Conservation (phyloP, 495 filamentous ascomycete species). For the Neurospora sp. region DNA sequence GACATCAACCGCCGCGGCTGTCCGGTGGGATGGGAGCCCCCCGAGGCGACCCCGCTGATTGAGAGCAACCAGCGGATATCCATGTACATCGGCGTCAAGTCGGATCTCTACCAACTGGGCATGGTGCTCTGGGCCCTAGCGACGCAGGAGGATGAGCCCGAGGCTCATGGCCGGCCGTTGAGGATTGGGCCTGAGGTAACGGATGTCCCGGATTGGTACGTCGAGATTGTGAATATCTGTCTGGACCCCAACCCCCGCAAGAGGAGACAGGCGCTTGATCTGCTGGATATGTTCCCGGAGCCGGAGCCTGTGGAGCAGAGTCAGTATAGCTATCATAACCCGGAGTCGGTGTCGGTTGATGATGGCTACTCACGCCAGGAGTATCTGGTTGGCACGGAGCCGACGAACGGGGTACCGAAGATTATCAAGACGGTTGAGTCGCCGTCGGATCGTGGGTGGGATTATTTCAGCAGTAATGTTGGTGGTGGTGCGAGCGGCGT, state of each 20-base stretch:
- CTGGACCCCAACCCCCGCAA: constrained; percentile 33
- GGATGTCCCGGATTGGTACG: constrained; percentile 34
- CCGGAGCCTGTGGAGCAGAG: constrained; percentile 15
- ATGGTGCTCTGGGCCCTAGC: constrained; percentile 97
- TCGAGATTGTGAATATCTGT: constrained; percentile 34
- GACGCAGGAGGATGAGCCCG: constrained; percentile 80
- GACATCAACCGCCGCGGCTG: constrained; percentile 96
- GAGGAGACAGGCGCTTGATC: constrained; percentile 28
- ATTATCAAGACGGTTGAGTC: constrained; percentile 21
- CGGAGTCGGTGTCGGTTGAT: constrained; percentile 23
- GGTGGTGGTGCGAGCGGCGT: not conserved
- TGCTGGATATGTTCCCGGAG: constrained; percentile 34
- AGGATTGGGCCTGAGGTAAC: constrained; percentile 24
- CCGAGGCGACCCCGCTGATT: constrained; percentile 80
- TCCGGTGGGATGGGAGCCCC: constrained; percentile 95
- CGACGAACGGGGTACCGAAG: constrained; percentile 13
- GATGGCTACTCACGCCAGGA: constrained; percentile 22
- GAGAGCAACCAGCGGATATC: constrained; percentile 86
- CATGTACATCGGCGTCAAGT: constrained; percentile 98
- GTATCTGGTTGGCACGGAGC: constrained; percentile 19
- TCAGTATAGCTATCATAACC: constrained; percentile 11
- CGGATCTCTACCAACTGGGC: constrained; percentile 87
- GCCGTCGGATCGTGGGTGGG: not conserved
- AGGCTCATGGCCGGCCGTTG: constrained; percentile 67
- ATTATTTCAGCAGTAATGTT: not conserved